Conservation (phyloP, 2,329 filamentous ascomycete species). For the Davidsoniella virescens region DNA sequence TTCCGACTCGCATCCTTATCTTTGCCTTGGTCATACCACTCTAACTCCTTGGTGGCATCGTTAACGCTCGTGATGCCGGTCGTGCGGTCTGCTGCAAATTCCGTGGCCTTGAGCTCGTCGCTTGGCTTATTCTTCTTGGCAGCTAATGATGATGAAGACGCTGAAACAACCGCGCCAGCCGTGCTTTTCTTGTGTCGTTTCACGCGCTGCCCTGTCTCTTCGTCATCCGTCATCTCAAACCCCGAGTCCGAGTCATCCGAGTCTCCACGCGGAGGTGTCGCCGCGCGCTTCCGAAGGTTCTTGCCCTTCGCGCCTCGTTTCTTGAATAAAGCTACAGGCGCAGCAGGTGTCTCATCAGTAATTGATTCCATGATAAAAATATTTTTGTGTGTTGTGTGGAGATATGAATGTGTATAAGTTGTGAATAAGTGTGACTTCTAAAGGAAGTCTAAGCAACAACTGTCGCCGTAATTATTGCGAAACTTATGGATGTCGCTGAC, state of each 20-base stretch:
- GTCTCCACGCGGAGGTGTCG: slow-evolving; percentile 6
- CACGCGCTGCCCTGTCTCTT: background rate
- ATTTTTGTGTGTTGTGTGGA: background rate
- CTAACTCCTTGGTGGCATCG: slow-evolving; percentile 75
- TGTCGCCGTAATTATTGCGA: too few species aligned
- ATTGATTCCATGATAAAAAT: background rate
- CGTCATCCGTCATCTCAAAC: slow-evolving; percentile 4
- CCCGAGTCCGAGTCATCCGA: slow-evolving; percentile 3
- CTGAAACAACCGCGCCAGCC: background rate
- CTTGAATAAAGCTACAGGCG: slow-evolving; percentile 5
- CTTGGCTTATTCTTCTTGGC: slow-evolving; percentile 16
- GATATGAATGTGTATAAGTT: background rate
- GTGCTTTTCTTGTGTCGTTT: slow-evolving; percentile 7
- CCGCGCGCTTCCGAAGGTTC: slow-evolving; percentile 8
- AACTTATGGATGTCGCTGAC: too few species aligned
- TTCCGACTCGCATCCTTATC: too few species aligned
- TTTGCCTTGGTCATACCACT: slow-evolving; percentile 64
- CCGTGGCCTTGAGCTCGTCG: slow-evolving; percentile 31
- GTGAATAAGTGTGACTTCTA: too few species aligned
- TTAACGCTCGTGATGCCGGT: slow-evolving; percentile 48
- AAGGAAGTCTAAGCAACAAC: too few species aligned
- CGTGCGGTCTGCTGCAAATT: slow-evolving; percentile 44
- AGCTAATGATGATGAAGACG: background rate
- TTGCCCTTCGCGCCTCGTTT: slow-evolving; percentile 5
- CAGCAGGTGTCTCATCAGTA: background rate